Evolutionary conservation across 1,284 basidiomycete genomes (phyloP), one percentile per base, ranked within the genome.

Genomic region (Pseudozyma sp.): DNA sequence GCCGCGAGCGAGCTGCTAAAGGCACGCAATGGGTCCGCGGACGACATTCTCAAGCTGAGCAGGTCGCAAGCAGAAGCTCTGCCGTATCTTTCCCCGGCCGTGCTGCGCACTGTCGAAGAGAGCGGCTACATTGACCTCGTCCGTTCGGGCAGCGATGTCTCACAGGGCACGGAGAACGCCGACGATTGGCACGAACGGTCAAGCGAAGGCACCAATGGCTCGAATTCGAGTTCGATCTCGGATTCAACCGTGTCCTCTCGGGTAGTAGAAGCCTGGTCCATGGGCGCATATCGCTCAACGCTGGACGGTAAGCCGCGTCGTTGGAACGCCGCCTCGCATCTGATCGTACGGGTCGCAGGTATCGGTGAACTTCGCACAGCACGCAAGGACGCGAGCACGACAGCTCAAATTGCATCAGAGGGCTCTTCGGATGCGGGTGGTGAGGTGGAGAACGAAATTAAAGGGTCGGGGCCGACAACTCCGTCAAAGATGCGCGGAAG

Each of bases 221-320:
- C 54, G 8, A n/a, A 7, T 6, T 54, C 52, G 42, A 16, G 37
- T 11, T 39, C 45, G 8, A 30, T 44, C n/a, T 56, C 46, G 24
- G 33, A 46, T 17, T 47, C 54, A n/a, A 42, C 17, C 31, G 14
- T 29, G 35, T 39, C 24, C 31, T 37, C 33, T 16, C 54, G 54
- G 9, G 24, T 56, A 8, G 54, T 56, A 17, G 45, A 56, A 30
- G 54, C 54, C 10, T 56, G 54, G 54, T 56, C 54, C 16, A n/a
- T 48, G 16, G 54, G 54, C 17, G 54, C 54, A 9, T 56, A 56
- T 19, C 34, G 46, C 7, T 56, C 54, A 11, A 48, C 45, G 2
- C 29, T 48, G 4, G 46, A 56, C n/a, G 54, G 45, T 14, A 49
- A 48, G 37, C 35, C 44, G 39, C 54, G 54, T n/a, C 45, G 46